A percentile compares a stretch with the other conserved stretches of the same genome.
These are phyloP conservation scores for Phaeosphaeriaceae sp. DNA, from an alignment of 2,329 filamentous ascomycete species.

Conservation along the genomic window DNA sequence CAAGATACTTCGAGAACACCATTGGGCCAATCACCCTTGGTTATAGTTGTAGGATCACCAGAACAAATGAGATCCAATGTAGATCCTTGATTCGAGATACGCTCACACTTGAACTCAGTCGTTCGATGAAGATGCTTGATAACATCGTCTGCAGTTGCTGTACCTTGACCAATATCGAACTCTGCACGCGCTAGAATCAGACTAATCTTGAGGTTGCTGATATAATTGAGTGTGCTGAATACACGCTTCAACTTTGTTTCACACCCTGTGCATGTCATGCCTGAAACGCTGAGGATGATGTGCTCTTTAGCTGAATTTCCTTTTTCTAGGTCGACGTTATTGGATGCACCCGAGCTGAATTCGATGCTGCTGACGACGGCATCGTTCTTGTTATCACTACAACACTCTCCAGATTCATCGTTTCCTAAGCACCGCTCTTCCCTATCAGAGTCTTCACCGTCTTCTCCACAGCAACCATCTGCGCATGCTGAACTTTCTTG, in stretches of 20 bases:
- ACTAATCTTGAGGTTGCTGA: conserved; percentile 67
- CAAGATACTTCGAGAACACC: conserved; percentile 27
- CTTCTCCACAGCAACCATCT: background rate
- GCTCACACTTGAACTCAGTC: conserved; percentile 68
- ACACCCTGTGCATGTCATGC: conserved; percentile 78
- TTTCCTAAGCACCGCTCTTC: background rate
- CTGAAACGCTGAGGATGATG: conserved; percentile 66
- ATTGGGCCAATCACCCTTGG: conserved; percentile 29
- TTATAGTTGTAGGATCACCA: conserved; percentile 8
- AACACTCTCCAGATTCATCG: background rate
- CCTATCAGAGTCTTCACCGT: background rate
- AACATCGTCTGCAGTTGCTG: conserved; percentile 43
- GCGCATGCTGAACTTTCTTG: background rate
- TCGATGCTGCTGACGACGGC: background rate
- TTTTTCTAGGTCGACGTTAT: conserved; percentile 28
- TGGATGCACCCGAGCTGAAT: background rate
- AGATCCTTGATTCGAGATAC: conserved; percentile 29
- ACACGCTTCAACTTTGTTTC: conserved; percentile 67
- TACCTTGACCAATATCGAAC: conserved; percentile 61
- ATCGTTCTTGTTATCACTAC: background rate
- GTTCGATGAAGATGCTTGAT: conserved; percentile 61
- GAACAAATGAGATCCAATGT: conserved; percentile 28
- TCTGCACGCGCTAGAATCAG: conserved; percentile 70
- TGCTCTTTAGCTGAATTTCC: conserved; percentile 54
- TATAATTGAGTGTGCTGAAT: conserved; percentile 55